Evolutionary conservation across 164 flowering plant genomes (phyloP).

Genomic region (Berberis vulgaris): DNA sequence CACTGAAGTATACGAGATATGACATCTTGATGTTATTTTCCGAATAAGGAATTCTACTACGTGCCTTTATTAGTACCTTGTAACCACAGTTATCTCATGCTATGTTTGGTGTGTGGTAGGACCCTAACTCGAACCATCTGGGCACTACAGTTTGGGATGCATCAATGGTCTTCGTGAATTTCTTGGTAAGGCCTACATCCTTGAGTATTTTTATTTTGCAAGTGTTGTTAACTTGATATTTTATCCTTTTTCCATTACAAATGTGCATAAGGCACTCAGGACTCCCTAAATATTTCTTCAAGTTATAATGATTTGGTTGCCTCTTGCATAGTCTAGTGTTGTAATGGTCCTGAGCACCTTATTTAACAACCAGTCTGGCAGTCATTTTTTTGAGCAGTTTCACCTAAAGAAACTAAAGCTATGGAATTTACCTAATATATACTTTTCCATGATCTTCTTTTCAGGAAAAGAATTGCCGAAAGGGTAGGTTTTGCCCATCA

Average conservation of each 20-base stretch:
- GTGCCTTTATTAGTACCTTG: neutral
- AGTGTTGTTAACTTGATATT: neutral
- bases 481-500: conserved; percentile 69
- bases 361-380: no score
- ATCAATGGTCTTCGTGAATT: conserved; percentile 79
- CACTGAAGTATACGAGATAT: neutral
- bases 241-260: neutral
- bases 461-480: conserved; percentile 86
- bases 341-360: no score
- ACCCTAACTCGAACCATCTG: conserved; percentile 92
- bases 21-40: neutral
- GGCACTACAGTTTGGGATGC: conserved; percentile 99
- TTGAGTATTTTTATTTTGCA: neutral
- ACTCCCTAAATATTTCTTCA: neutral
- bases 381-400: no score
- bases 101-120: conserved; percentile 31
- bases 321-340: no score
- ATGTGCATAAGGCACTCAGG: neutral
- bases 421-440: neutral
- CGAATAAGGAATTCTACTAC: neutral
- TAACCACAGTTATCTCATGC: neutral
- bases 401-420: neutral
- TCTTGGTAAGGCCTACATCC: conserved; percentile 41
- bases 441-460: conserved; percentile 2
- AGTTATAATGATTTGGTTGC: no score